A percentile compares a stretch with the other conserved stretches of the same genome.
Conservation (phyloP, 1,284 basidiomycete genomes). For the Ceratobasidium papillatum region DNA sequence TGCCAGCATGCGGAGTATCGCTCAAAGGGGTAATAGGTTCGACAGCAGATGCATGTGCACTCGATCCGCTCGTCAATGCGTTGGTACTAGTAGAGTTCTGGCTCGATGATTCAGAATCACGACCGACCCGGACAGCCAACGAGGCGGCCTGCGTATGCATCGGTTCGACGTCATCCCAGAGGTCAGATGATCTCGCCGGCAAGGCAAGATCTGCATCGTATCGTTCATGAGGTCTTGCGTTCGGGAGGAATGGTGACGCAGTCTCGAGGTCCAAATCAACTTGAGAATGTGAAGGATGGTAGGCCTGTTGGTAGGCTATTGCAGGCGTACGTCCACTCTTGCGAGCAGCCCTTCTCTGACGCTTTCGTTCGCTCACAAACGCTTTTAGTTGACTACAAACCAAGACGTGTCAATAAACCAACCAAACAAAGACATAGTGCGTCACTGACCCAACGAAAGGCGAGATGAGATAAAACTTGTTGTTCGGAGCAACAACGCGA, state of each 20-base stretch:
- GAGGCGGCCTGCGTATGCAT: conserved; percentile 5
- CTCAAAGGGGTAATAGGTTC: conserved; percentile 36
- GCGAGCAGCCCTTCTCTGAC: conserved; percentile 42
- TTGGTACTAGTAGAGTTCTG: conserved; percentile 32
- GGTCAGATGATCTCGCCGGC: not conserved
- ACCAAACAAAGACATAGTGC: conserved; percentile 23
- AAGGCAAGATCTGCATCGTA: conserved; percentile 24
- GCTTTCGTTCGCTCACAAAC: conserved; percentile 61
- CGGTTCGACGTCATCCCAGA: conserved; percentile 31
- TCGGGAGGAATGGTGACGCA: conserved; percentile 37
- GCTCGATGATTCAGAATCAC: conserved; percentile 36
- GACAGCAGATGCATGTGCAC: conserved; percentile 27
- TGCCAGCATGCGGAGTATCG: conserved; percentile 15
- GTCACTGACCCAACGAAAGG: conserved; percentile 89
- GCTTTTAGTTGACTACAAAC: conserved; percentile 66
- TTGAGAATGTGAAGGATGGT: conserved; percentile 11
- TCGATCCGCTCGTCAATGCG: conserved; percentile 26
- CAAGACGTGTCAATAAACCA: conserved; percentile 28
- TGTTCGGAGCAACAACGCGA: conserved; percentile 51
- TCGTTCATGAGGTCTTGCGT: conserved; percentile 35
- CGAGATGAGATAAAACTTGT: conserved; percentile 95
- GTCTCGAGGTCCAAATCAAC: conserved; percentile 30
- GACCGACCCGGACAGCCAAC: conserved; percentile 27
- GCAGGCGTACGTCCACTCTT: conserved; percentile 21
- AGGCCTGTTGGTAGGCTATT: conserved; percentile 9